phyloP scores from a whole-genome alignment of 495 filamentous ascomycete genomes.

The Penicillium arizonense region DNA sequence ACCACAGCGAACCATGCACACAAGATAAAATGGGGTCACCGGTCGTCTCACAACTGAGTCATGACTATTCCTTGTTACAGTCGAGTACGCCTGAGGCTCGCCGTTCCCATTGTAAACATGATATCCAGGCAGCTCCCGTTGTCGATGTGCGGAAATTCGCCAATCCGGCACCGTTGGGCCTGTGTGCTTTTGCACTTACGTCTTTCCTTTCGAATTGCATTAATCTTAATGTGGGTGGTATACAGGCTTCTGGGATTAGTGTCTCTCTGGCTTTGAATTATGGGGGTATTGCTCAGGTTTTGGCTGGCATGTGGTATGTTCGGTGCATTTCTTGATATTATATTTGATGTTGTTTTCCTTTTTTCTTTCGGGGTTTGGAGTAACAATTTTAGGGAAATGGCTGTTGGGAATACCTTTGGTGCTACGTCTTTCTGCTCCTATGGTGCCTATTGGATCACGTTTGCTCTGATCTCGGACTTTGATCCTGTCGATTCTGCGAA shows the following conservation, averaged over 20 bases:
- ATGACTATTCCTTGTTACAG: slow-evolving; percentile 6
- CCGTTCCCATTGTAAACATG: background rate
- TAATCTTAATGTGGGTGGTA: slow-evolving; percentile 60
- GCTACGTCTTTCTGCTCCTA: slow-evolving; percentile 90
- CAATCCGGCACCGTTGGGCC: slow-evolving; percentile 75
- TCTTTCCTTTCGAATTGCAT: slow-evolving; percentile 79
- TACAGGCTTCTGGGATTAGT: slow-evolving; percentile 56
- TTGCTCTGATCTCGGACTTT: slow-evolving; percentile 75
- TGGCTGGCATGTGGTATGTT: slow-evolving; percentile 89
- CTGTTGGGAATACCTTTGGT: slow-evolving; percentile 86
- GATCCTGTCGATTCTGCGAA: slow-evolving; percentile 56
- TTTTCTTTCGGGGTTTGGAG: background rate
- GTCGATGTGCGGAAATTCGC: slow-evolving; percentile 66
- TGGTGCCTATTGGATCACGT: slow-evolving; percentile 89
- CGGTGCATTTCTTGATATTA: background rate
- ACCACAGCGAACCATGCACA: slow-evolving; percentile 1
- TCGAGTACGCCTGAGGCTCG: background rate
- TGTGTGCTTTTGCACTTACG: slow-evolving; percentile 79
- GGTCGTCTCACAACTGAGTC: background rate
- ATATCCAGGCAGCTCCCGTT: slow-evolving; percentile 9
- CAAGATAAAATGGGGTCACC: slow-evolving; percentile 1
- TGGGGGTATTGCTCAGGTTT: slow-evolving; percentile 76
- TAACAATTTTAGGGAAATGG: slow-evolving; percentile 73
- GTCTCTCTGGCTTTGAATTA: slow-evolving; percentile 65
- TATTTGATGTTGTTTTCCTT: background rate